Evolutionary conservation across 2,329 filamentous ascomycete genomes (phyloP).

Genomic region (Celoporthe dispersa): DNA sequence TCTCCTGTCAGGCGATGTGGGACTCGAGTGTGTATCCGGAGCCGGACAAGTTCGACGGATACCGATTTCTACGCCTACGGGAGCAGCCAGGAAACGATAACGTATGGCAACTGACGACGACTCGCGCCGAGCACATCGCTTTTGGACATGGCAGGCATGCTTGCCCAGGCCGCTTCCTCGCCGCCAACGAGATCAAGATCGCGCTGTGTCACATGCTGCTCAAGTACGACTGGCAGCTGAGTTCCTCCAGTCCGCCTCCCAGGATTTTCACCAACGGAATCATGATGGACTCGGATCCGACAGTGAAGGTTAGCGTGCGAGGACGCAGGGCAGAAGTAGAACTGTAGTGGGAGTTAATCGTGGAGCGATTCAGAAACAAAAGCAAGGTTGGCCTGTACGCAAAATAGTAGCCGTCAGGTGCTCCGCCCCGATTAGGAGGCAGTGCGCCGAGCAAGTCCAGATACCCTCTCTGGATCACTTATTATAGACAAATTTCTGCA

Average conservation of each 20-base stretch:
- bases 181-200: constrained; percentile 43
- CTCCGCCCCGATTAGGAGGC: too few species aligned
- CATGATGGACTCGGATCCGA: not conserved
- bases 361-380: not conserved
- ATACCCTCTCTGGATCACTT: too few species aligned
- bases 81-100: constrained; percentile 18
- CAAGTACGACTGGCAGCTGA: not conserved
- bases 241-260: not conserved
- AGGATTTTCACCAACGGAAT: not conserved
- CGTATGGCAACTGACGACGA: constrained; percentile 45
- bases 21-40: not conserved
- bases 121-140: constrained; percentile 38
- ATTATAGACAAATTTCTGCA: too few species aligned
- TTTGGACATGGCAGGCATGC: constrained; percentile 48
- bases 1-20: not conserved
- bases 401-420: too few species aligned
- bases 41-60: constrained; percentile 11
- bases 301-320: not conserved
- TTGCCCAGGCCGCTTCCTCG: constrained; percentile 45
- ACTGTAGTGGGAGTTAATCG: not conserved
- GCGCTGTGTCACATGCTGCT: not conserved
- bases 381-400: not conserved
- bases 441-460: too few species aligned
- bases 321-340: not conserved
- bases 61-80: constrained; percentile 8